These are phyloP conservation scores for Pleurotus sapidus DNA, from an alignment of 768 basidiomycete species.

Conservation along the genomic window DNA sequence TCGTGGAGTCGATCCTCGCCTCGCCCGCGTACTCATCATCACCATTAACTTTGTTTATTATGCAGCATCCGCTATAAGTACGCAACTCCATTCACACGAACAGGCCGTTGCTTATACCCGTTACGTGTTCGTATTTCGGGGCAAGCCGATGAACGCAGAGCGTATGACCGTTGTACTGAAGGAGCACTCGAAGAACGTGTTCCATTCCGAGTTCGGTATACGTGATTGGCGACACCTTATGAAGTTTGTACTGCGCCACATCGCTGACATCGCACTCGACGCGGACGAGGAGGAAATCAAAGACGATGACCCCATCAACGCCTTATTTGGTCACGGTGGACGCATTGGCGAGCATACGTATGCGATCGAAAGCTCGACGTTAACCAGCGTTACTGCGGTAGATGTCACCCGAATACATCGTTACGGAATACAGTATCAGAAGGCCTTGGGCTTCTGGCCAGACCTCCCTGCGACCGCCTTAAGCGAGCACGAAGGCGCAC, in stretches of 20 bases:
- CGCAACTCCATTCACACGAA: not conserved
- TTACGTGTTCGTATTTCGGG: slow-evolving; percentile 8
- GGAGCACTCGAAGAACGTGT: not conserved
- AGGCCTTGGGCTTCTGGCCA: no score
- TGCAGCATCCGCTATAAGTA: not conserved
- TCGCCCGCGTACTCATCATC: not conserved
- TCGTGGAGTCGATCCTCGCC: not conserved
- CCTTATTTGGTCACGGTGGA: not conserved
- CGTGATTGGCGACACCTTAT: not conserved
- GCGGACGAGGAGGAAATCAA: not conserved
- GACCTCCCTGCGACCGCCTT: no score
- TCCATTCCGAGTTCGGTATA: not conserved
- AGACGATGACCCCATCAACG: not conserved
- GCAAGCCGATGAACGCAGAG: not conserved
- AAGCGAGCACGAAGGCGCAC: no score
- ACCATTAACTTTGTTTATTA: slow-evolving; percentile 3
- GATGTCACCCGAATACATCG: no score
- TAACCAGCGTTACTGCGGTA: no score
- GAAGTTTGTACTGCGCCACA: not conserved
- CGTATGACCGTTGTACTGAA: not conserved
- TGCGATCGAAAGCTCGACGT: not conserved
- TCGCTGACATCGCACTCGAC: not conserved
- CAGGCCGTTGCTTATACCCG: not conserved
- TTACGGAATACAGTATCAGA: no score
- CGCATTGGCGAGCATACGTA: not conserved